phyloP scores from a whole-genome alignment of 2,329 filamentous ascomycete species.

The Eutypa lata region DNA sequence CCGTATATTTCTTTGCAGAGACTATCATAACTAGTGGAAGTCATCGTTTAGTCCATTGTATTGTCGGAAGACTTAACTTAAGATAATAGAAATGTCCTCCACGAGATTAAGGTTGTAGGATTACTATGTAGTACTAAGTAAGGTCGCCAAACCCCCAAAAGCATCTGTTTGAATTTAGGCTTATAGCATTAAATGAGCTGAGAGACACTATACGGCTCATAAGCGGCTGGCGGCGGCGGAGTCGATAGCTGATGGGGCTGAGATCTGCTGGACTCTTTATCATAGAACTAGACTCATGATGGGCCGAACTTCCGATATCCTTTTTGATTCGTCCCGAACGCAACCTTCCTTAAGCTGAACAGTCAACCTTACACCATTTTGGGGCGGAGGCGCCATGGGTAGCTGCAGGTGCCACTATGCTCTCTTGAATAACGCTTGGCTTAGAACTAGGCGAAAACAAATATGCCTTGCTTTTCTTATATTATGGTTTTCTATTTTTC shows the following conservation, averaged over 20 bases:
- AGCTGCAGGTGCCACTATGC: background rate
- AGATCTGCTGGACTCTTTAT: background rate
- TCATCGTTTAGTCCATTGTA: background rate
- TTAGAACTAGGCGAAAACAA: background rate
- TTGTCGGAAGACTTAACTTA: no score
- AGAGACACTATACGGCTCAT: background rate
- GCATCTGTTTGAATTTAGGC: background rate
- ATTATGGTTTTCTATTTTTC: background rate
- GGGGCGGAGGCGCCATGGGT: background rate
- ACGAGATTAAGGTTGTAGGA: no score
- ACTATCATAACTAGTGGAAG: background rate
- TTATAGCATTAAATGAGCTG: background rate
- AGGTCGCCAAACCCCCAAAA: no score
- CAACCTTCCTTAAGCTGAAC: background rate
- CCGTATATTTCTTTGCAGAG: constrained; percentile 3
- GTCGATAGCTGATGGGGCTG: background rate
- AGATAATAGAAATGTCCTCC: no score
- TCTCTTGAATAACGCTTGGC: background rate
- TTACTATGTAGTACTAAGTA: no score
- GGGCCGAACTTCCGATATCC: background rate
- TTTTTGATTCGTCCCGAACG: background rate
- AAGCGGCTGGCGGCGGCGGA: background rate
- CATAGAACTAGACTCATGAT: background rate
- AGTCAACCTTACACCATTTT: background rate
- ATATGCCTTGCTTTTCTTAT: background rate